Percentiles rank a stretch among this genome's conserved stretches.
Evolutionary conservation across 306 rosid genomes (phyloP).

Genomic region (Vachellia collinsii): DNA sequence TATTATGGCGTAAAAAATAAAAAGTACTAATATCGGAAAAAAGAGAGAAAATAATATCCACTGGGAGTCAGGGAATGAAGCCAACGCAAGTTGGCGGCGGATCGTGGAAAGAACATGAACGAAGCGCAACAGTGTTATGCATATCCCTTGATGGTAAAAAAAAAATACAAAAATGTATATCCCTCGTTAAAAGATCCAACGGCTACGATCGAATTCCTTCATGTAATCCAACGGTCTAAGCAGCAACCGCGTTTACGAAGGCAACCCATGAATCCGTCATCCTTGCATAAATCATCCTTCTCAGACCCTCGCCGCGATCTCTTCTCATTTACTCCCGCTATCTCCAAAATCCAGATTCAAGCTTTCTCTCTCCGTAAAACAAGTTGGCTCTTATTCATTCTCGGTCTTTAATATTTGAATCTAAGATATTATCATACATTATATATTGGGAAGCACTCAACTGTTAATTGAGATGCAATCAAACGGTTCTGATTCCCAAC

Average conservation of each 20-base stretch:
- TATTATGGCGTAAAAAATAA: background rate
- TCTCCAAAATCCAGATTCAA: slow-evolving; percentile 38
- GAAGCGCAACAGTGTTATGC: slow-evolving; percentile 11
- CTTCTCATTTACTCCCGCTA: slow-evolving; percentile 33
- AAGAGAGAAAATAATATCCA: background rate
- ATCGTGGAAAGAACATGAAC: slow-evolving; percentile 33
- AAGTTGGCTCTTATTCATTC: background rate
- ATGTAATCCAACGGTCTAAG: slow-evolving; percentile 52
- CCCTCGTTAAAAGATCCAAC: slow-evolving; percentile 39
- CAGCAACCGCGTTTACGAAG: slow-evolving; percentile 62
- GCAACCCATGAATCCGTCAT: slow-evolving; percentile 71
- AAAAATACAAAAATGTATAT: background rate
- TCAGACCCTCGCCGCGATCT: slow-evolving; percentile 53
- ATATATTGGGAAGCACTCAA: background rate
- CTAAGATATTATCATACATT: background rate
- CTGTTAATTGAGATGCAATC: slow-evolving; percentile 66
- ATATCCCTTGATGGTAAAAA: slow-evolving; percentile 32
- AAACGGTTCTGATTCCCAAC: slow-evolving; percentile 79
- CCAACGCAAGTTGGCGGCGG: slow-evolving; percentile 69
- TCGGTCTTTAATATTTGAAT: slow-evolving; percentile 35
- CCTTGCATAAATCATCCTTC: slow-evolving; percentile 47
- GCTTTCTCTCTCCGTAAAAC: slow-evolving; percentile 41
- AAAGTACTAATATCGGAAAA: background rate
- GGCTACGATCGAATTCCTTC: slow-evolving; percentile 30
- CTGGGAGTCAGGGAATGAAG: background rate